These are phyloP conservation scores for Neurospora sp. DNA, from an alignment of 495 filamentous ascomycete species.

Conservation along the genomic window DNA sequence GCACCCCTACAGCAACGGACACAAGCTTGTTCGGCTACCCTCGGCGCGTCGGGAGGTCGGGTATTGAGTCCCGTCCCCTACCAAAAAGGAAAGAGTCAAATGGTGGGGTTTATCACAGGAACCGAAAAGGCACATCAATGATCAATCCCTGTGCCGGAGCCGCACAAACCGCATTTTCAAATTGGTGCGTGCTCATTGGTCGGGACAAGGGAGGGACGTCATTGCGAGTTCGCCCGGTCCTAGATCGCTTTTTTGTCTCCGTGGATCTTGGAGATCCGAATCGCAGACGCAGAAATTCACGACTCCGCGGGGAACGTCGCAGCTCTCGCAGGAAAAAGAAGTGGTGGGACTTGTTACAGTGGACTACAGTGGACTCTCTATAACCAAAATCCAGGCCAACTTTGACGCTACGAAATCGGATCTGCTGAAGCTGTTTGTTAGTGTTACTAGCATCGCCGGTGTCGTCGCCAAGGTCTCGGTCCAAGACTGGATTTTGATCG, in stretches of 20 bases:
- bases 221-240: slow-evolving; percentile 6
- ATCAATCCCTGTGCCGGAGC: not conserved
- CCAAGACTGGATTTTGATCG: not conserved
- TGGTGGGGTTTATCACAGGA: not conserved
- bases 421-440: not conserved
- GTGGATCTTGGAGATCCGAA: not conserved
- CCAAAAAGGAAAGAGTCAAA: not conserved
- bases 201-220: slow-evolving; percentile 13
- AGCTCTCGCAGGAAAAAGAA: not conserved
- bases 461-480: not conserved
- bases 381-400: not conserved
- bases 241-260: not conserved
- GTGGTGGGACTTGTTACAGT: not conserved
- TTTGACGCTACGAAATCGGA: not conserved
- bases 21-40: slow-evolving; percentile 1
- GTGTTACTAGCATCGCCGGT: not conserved
- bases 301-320: not conserved
- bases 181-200: slow-evolving; percentile 19
- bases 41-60: not conserved
- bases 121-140: not conserved
- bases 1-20: too few species aligned
- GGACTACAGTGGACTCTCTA: not conserved
- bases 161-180: slow-evolving; percentile 16
- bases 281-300: not conserved
- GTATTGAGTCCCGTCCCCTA: not conserved